These are phyloP conservation scores for Pseudogymnoascus sp. DNA, from an alignment of 2,329 filamentous ascomycete genomes.

Conservation along the genomic window DNA sequence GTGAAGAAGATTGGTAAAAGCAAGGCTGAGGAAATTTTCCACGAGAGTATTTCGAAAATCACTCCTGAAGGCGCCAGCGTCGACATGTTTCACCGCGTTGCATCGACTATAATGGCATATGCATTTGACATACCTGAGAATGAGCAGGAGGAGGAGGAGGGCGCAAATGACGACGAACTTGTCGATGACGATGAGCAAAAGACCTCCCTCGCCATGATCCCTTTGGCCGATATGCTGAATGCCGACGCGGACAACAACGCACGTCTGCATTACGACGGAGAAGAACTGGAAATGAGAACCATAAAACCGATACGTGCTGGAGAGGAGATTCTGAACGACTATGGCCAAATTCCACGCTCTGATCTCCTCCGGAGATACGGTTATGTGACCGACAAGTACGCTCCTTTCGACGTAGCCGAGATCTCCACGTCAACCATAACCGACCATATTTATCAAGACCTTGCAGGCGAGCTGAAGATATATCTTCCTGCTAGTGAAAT, in stretches of 20 bases:
- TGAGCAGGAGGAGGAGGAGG: slow-evolving; percentile 34
- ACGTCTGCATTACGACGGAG: slow-evolving; percentile 29
- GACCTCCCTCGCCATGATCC: slow-evolving; percentile 56
- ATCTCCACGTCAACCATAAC: slow-evolving; percentile 45
- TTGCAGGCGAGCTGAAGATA: slow-evolving; percentile 24
- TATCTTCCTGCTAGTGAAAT: slow-evolving; percentile 21
- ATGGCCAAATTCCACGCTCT: slow-evolving; percentile 58
- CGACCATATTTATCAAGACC: slow-evolving; percentile 1
- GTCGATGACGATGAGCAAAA: slow-evolving; percentile 40
- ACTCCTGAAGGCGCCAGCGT: slow-evolving; percentile 36
- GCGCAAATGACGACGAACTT: slow-evolving; percentile 37
- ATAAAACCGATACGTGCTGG: slow-evolving; percentile 48
- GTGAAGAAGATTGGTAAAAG: slow-evolving; percentile 57
- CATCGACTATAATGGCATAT: slow-evolving; percentile 65
- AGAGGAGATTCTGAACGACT: slow-evolving; percentile 63
- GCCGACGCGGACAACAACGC: slow-evolving; percentile 64
- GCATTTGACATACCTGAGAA: slow-evolving; percentile 54
- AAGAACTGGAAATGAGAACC: slow-evolving; percentile 54
- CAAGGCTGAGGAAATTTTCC: slow-evolving; percentile 51
- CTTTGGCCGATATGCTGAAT: slow-evolving; percentile 64
- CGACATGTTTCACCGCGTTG: slow-evolving; percentile 53
- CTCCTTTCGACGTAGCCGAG: slow-evolving; percentile 59
- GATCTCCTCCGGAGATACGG: slow-evolving; percentile 63
- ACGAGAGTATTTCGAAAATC: slow-evolving; percentile 47
- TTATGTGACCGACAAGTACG: slow-evolving; percentile 59